These are phyloP conservation scores for Xylaria bambusicola DNA, from an alignment of 495 filamentous ascomycete genomes.

Conservation along the genomic window DNA sequence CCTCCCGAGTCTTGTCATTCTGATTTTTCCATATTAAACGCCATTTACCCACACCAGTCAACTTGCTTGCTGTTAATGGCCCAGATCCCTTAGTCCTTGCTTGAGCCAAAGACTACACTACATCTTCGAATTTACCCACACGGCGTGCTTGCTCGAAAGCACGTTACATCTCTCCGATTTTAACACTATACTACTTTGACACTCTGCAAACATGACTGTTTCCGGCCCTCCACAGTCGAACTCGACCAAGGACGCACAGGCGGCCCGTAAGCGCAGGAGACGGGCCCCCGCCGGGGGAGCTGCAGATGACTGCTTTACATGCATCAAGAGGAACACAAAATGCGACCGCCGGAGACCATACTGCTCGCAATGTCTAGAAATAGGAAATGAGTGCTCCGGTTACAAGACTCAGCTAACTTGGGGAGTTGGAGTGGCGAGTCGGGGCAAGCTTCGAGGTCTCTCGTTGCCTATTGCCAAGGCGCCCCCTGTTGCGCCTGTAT, in stretches of 20 bases:
- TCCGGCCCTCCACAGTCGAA: conserved; percentile 43
- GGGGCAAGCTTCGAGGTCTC: conserved; percentile 89
- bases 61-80: conserved; percentile 33
- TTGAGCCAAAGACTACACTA: conserved; percentile 30
- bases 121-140: conserved; percentile 31
- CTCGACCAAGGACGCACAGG: conserved; percentile 44
- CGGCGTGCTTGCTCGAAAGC: conserved; percentile 29
- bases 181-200: conserved; percentile 6
- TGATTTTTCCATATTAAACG: conserved; percentile 45
- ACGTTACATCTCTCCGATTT: conserved; percentile 15
- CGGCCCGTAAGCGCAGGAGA: conserved; percentile 76
- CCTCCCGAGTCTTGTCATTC: conserved; percentile 32
- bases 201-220: conserved; percentile 44
- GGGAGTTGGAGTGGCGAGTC: conserved; percentile 95
- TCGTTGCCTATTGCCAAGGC: conserved; percentile 81
- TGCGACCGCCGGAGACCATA: conserved; percentile 94
- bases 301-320: conserved; percentile 94
- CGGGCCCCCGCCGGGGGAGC: conserved; percentile 87
- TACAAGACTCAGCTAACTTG: conserved; percentile 98
- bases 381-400: conserved; percentile 90
- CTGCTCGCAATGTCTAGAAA: conserved; percentile 90
- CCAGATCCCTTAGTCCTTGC: conserved; percentile 39
- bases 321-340: conserved; percentile 74
- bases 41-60: conserved; percentile 51
- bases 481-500: conserved; percentile 52